A percentile compares a stretch with the other conserved stretches of the same genome.
Conservation (phyloP, 352 stramenopile species). For the Phytophthora capsici region DNA sequence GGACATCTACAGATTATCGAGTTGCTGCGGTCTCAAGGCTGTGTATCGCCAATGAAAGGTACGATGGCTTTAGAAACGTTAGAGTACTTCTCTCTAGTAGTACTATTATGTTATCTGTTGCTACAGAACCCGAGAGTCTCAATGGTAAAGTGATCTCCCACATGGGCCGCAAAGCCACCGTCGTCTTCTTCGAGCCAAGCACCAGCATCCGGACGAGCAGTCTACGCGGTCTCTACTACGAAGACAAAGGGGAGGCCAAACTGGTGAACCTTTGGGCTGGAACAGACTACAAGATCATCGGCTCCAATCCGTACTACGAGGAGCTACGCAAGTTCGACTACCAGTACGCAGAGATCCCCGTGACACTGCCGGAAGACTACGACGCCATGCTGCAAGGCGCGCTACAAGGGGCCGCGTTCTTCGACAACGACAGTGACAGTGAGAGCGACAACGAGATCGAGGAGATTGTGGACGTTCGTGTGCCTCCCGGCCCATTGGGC, state of each 20-base stretch:
- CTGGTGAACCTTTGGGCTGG: constrained; percentile 85
- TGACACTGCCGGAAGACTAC: constrained; percentile 48
- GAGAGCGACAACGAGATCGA: constrained; percentile 84
- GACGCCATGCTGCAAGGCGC: constrained; percentile 74
- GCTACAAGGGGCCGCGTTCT: constrained; percentile 77
- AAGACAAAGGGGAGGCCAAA: constrained; percentile 75
- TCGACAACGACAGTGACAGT: constrained; percentile 84
- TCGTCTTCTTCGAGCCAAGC: constrained; percentile 85
- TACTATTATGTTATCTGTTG: not conserved
- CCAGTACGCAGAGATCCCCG: constrained; percentile 71
- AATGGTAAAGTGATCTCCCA: constrained; percentile 80
- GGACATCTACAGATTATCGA: constrained; percentile 87
- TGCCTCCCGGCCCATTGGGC: constrained; percentile 74
- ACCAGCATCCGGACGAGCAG: constrained; percentile 79
- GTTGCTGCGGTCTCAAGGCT: constrained; percentile 79
- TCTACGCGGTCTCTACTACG: constrained; percentile 80
- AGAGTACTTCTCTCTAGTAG: not conserved
- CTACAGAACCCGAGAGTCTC: constrained; percentile 73
- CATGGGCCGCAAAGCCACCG: constrained; percentile 70
- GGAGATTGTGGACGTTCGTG: constrained; percentile 73
- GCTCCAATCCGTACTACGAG: constrained; percentile 74
- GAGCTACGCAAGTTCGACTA: constrained; percentile 76
- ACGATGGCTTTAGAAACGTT: not conserved
- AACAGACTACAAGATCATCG: constrained; percentile 85
- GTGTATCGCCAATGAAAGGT: constrained; percentile 87